Percentiles rank a stretch among this genome's conserved stretches.
Conservation (phyloP, 192 early-diverging fungal genomes). For the Linnemannia exigua region DNA sequence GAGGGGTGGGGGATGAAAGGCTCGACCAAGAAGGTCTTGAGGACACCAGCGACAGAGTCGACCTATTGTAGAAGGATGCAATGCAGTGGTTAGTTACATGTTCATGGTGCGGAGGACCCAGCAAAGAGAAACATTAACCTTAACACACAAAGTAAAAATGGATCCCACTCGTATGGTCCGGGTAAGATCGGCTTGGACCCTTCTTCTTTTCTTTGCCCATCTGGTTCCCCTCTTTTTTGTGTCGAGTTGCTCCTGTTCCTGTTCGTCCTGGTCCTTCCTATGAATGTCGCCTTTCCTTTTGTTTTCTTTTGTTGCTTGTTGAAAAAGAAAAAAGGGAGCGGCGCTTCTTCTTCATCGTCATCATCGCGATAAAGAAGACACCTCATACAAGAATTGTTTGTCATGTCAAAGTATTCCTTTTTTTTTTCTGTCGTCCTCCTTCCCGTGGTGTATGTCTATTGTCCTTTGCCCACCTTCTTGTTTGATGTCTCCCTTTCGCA, state of each 20-base stretch:
- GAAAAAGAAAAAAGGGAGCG: neutral
- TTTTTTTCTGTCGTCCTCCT: neutral
- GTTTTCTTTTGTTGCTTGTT: neutral
- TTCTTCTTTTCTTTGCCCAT: neutral
- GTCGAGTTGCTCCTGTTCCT: neutral
- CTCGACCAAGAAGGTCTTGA: slow-evolving; percentile 96
- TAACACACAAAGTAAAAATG: slow-evolving; percentile 9
- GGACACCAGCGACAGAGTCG: slow-evolving; percentile 82
- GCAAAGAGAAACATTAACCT: slow-evolving; percentile 12
- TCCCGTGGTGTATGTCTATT: neutral
- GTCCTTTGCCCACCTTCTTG: neutral
- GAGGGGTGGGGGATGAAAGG: slow-evolving; percentile 91
- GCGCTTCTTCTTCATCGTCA: neutral
- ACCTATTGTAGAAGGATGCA: slow-evolving; percentile 65
- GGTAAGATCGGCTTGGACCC: neutral
- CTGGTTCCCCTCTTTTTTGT: neutral
- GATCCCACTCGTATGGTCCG: neutral
- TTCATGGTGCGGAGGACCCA: neutral
- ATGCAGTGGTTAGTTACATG: neutral
- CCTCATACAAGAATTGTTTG: neutral
- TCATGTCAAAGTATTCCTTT: neutral
- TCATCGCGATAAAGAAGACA: neutral
- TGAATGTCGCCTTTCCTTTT: neutral
- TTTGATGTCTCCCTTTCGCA: neutral
- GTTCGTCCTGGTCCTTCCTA: neutral